These are phyloP conservation scores for Cucumis cinereus DNA, from an alignment of 306 rosid genomes.

Conservation along the genomic window DNA sequence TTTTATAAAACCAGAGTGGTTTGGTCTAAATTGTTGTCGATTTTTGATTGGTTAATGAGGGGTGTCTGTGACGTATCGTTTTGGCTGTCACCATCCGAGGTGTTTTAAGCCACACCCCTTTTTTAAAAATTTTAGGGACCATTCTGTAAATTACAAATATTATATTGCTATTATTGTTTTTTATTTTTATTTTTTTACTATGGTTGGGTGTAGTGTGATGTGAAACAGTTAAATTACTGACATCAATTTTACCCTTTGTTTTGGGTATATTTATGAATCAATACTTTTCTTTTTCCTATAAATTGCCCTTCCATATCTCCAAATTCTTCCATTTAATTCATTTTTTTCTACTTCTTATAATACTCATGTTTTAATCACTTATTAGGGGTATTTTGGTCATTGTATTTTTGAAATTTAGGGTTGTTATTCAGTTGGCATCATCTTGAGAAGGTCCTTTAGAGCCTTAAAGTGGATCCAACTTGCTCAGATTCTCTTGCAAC, in stretches of 20 bases:
- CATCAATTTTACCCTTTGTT: neutral
- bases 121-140: neutral
- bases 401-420: too few relatives aligned
- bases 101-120: neutral
- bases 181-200: neutral
- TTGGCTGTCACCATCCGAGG: neutral
- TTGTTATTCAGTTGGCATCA: too few relatives aligned
- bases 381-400: too few relatives aligned
- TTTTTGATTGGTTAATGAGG: conserved; percentile 16
- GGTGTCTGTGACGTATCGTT: neutral
- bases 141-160: neutral
- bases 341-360: too few relatives aligned
- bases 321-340: neutral
- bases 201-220: neutral
- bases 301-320: neutral
- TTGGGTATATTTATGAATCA: neutral
- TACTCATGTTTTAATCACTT: too few relatives aligned
- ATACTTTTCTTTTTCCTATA: neutral
- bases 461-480: too few relatives aligned
- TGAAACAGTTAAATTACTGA: neutral
- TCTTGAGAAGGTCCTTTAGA: too few relatives aligned
- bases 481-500: too few relatives aligned
- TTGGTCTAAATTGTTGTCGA: conserved; percentile 49
- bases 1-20: conserved; percentile 32
- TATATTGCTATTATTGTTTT: neutral